Base-by-base conservation (phyloP, 2,329 filamentous ascomycete genomes). In the Penicillium sp. region DNA sequence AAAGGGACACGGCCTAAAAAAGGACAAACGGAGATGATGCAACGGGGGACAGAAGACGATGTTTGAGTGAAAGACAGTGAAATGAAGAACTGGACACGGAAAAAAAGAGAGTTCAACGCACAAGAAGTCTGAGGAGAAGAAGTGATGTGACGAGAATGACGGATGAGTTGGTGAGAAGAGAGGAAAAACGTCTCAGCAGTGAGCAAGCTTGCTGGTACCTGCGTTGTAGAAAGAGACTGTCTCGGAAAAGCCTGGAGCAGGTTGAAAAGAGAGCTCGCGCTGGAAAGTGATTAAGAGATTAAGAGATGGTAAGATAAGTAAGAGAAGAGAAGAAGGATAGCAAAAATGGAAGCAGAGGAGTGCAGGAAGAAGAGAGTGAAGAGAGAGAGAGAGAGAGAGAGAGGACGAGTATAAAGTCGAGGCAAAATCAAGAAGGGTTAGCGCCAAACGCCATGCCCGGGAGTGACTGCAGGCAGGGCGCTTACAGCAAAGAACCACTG, bases 1-100 rank as follows among this genome's bases (percentile, higher is more conserved):
- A 9, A 47, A 47, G 20, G 46, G n/a, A 35, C 48, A 48, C 18
- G 26, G 23, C 12, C 43, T 24, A 45, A 59, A 59, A 56, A 58
- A 56, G 56, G 56, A 26, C 11, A 56, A 56, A 51, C 33, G 45
- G 60, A 61, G 56, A 61, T 60, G 59, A 55, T 56, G 53, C 47
- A 58, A 60, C 58, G 58, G 59, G 12, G 56, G 46, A n/a, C 57
- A 50, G 26, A 28, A 21, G 55, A 28, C 21, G 48, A 24, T 23
- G 7, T 38, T 2, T 24, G 16, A 12, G 24, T 40, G 33, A 50
- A 18, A 51, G 33, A 38, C 30, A 14, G 7, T 33, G 30, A 12
- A 6, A 40, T 8, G 35, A 35, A 40, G 35, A 40, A n/a, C 3
- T 3, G 16, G n/a, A 40, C 16, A 40, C n/a, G 16, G 5, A 16